Base-by-base conservation (phyloP, 2,329 filamentous ascomycete genomes). In the Fusarium hainanense region DNA sequence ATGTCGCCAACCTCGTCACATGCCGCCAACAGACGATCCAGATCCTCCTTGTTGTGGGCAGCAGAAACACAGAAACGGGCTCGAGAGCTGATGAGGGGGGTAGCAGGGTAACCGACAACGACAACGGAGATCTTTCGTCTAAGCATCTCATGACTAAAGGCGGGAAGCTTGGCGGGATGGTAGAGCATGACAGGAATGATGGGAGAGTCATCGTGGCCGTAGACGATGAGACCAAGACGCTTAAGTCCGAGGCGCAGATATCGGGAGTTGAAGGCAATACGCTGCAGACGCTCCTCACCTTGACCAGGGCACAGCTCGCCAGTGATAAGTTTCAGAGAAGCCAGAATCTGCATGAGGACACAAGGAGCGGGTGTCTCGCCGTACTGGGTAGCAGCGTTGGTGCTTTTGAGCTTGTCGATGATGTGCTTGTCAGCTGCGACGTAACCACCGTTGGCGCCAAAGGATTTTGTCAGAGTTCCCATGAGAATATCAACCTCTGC, bases 91-190 rank as follows among this genome's bases (percentile, higher is more conserved):
- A 98, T 97, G 47, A 99, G 88, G 2, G 96, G 96, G 4, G 96
- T 99, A 11, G 95, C 96, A 8, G 96, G 96, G 79, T 99, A 99
- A 54, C 95, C 96, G 66, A 99, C 96, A 47, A 99, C 93, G 41
- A 99, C 96, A 54, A 98, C 93, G 0, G 95, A 96, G 74, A 99
- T 98, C 82, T 98, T 98, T 77, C 96, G 93, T 83, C 93, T 93
- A 65, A 98, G 88, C 96, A 99, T 98, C 81, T 98, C 96, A 79
- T 97, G 96, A 51, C 94, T 98, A 82, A 99, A 99, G 63, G 96
- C 95, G 7, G 95, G 93, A 86, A 99, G 98, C 84, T 99, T 99
- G 75, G 93, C 96, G n/a, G 96, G 96, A 82, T 98, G 93, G 86
- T 98, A 99, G 28, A 99, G 89, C 77, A 97, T 88, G 72, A 99